phyloP scores from a whole-genome alignment of 2,329 filamentous ascomycete genomes.

The Ophioceras dolichostomum region DNA sequence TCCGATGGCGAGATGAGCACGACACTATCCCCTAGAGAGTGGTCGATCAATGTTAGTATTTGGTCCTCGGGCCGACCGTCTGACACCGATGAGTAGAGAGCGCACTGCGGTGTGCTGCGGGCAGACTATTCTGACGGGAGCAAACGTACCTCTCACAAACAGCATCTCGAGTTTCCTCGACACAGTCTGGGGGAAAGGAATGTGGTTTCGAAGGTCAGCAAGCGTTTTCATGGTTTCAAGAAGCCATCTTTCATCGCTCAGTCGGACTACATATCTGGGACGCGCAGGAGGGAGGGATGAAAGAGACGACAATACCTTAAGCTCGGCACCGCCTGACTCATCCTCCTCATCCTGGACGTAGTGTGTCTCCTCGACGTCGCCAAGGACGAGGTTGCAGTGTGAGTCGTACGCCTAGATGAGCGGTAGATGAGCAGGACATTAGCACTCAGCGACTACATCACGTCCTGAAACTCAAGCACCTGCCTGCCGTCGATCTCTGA shows the following conservation, averaged over 20 bases:
- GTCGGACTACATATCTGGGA: no score
- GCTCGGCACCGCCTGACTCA: slow-evolving; percentile 57
- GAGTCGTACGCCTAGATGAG: slow-evolving; percentile 78
- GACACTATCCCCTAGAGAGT: slow-evolving; percentile 13
- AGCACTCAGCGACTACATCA: slow-evolving; percentile 6
- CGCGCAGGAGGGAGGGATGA: not conserved
- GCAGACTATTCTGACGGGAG: no score
- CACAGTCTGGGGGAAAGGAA: slow-evolving; percentile 50
- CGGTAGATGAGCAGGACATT: not conserved
- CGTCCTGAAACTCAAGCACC: no score
- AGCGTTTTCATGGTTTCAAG: not conserved
- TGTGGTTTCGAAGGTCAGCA: slow-evolving; percentile 3
- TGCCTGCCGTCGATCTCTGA: no score
- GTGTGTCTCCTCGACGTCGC: slow-evolving; percentile 95
- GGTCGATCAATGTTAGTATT: not conserved
- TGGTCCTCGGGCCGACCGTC: no score
- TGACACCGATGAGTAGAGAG: no score
- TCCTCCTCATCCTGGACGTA: slow-evolving; percentile 85
- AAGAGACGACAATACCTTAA: slow-evolving; percentile 50
- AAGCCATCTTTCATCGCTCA: no score
- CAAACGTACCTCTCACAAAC: slow-evolving; percentile 90
- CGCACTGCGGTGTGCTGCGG: no score
- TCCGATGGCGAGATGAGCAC: slow-evolving; percentile 3
- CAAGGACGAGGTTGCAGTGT: slow-evolving; percentile 92
- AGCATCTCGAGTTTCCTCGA: slow-evolving; percentile 98